These are phyloP conservation scores for Mortierella sp. DNA, from an alignment of 371 early-diverging fungal species.

Conservation along the genomic window DNA sequence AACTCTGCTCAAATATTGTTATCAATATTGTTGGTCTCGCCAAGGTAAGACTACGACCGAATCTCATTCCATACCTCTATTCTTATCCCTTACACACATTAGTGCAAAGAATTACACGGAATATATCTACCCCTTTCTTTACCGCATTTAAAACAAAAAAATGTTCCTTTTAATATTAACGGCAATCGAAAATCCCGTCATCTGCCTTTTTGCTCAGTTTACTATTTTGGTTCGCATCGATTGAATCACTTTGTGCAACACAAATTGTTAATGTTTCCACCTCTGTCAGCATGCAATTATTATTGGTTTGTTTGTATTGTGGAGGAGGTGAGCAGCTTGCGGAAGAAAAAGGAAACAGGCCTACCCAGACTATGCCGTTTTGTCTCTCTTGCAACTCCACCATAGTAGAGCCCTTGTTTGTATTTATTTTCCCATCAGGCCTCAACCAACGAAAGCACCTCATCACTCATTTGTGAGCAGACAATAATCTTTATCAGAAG, in stretches of 20 bases:
- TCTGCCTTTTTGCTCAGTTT: neutral
- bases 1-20: constrained; percentile 46
- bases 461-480: neutral
- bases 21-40: constrained; percentile 50
- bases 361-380: neutral
- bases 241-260: neutral
- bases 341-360: neutral
- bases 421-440: constrained; percentile 12
- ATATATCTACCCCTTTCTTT: too few relatives aligned
- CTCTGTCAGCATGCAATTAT: neutral
- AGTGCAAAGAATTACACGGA: neutral
- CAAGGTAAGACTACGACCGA: constrained; percentile 30
- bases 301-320: neutral
- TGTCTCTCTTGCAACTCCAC: neutral
- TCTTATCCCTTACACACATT: neutral
- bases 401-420: constrained; percentile 6
- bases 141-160: too few relatives aligned
- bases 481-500: neutral
- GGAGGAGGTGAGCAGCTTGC: neutral
- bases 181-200: too few relatives aligned
- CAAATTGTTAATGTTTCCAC: neutral
- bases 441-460: neutral
- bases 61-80: neutral
- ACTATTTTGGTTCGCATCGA: neutral
- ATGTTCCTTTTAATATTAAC: too few relatives aligned